phyloP scores from a whole-genome alignment of 805 yeast genomes.

The Teunomyces lycoperdinae region DNA sequence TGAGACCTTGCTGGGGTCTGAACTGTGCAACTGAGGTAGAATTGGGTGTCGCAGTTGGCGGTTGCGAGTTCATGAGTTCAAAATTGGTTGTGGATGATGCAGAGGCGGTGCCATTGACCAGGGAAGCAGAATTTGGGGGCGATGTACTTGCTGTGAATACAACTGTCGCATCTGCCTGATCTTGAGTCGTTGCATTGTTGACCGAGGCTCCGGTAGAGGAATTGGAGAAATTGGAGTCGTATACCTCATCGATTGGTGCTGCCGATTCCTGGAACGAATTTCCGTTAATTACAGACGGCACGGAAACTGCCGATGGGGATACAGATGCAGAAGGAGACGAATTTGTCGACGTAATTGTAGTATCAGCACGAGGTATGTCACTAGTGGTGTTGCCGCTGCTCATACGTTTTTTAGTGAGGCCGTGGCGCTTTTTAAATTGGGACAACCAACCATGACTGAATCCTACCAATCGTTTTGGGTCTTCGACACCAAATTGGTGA shows the following conservation, averaged over 20 bases:
- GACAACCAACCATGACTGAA: conserved; percentile 65
- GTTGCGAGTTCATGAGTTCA: conserved; percentile 20
- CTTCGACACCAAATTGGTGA: conserved; percentile 54
- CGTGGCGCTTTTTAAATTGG: conserved; percentile 60
- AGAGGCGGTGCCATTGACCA: conserved; percentile 1
- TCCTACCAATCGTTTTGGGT: conserved; percentile 53
- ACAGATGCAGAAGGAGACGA: conserved; percentile 4
- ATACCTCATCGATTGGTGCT: conserved; percentile 10
- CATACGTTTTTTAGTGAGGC: conserved; percentile 36
- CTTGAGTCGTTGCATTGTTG: conserved; percentile 1
- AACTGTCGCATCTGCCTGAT: neutral
- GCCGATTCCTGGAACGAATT: neutral
- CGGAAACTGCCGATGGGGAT: conserved; percentile 7
- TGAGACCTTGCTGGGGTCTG: conserved; percentile 26
- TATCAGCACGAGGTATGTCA: neutral
- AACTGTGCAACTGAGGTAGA: conserved; percentile 20
- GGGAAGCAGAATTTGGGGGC: conserved; percentile 7
- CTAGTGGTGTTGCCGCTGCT: conserved; percentile 11
- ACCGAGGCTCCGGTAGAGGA: conserved; percentile 5
- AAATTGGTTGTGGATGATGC: conserved; percentile 11
- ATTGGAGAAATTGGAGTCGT: conserved; percentile 12
- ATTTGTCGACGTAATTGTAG: neutral
- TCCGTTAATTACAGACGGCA: neutral
- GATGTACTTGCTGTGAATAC: conserved; percentile 6
- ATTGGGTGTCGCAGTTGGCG: conserved; percentile 3